Percentiles rank a stretch among this genome's conserved stretches.
Conservation (phyloP, 2,329 filamentous ascomycete genomes). For the Nothophaeocryptopus gaeumannii region DNA sequence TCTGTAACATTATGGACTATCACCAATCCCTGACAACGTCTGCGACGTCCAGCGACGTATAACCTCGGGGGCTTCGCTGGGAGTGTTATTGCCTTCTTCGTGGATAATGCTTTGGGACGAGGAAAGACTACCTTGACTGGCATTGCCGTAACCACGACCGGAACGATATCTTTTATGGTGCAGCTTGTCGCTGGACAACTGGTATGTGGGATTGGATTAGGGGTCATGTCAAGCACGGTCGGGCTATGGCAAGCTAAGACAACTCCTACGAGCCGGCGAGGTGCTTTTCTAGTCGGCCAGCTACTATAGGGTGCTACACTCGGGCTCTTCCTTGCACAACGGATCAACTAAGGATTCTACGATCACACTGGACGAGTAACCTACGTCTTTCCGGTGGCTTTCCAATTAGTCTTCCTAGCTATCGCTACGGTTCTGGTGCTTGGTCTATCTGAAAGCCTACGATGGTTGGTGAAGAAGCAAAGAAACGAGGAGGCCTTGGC, state of each 20-base stretch:
- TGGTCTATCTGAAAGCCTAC: conserved; percentile 41
- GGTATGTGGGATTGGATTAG: conserved; percentile 43
- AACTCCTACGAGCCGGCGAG: conserved; percentile 60
- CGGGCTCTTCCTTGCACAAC: conserved; percentile 46
- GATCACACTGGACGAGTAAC: conserved; percentile 30
- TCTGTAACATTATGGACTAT: no score
- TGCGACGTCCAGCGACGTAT: conserved; percentile 9
- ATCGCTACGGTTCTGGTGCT: conserved; percentile 46
- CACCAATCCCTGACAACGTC: no score
- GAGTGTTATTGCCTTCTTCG: conserved; percentile 10
- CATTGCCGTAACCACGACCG: conserved; percentile 41
- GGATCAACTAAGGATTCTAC: conserved; percentile 49
- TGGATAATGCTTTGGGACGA: conserved; percentile 36
- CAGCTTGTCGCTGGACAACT: conserved; percentile 54
- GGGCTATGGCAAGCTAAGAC: conserved; percentile 33
- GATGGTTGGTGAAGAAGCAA: conserved; percentile 27
- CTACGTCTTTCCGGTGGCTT: conserved; percentile 60
- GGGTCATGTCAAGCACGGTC: conserved; percentile 8
- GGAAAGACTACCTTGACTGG: conserved; percentile 43
- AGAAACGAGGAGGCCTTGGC: conserved; percentile 28
- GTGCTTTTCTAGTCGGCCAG: conserved; percentile 55
- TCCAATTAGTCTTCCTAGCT: conserved; percentile 36
- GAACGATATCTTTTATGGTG: conserved; percentile 43
- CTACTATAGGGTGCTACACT: conserved; percentile 47
- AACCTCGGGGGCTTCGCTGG: conserved; percentile 12